These are phyloP conservation scores for Ceratobasidium sp. DNA, from an alignment of 1,284 basidiomycete species.

Conservation along the genomic window DNA sequence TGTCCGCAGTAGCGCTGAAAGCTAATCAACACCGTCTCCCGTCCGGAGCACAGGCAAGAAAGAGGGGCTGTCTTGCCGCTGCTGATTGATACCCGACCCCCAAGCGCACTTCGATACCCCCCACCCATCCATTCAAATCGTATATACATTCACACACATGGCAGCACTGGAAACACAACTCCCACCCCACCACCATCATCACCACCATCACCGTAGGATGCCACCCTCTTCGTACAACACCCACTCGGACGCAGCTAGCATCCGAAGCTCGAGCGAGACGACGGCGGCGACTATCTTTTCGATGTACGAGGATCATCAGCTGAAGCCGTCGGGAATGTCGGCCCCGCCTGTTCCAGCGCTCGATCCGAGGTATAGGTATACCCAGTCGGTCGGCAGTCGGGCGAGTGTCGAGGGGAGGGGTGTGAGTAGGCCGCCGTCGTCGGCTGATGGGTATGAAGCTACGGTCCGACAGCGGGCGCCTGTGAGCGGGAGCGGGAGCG, in stretches of 20 bases:
- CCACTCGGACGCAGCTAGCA: conserved; percentile 23
- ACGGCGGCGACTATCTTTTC: conserved; percentile 83
- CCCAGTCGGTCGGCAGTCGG: conserved; percentile 35
- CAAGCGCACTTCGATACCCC: not conserved
- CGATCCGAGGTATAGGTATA: conserved; percentile 42
- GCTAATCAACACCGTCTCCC: no score
- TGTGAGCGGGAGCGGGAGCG: not conserved
- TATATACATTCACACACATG: not conserved
- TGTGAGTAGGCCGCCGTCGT: not conserved
- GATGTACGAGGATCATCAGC: conserved; percentile 71
- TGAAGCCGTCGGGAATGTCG: not conserved
- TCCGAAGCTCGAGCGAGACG: conserved; percentile 61
- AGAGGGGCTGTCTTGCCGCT: not conserved
- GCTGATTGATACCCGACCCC: conserved; percentile 8
- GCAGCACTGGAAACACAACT: not conserved
- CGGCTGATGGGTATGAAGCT: not conserved
- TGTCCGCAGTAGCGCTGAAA: not conserved
- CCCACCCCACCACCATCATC: not conserved
- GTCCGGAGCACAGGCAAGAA: not conserved
- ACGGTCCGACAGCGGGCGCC: not conserved
- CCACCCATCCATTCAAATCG: not conserved
- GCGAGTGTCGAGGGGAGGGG: conserved; percentile 20
- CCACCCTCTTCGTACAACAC: conserved; percentile 11
- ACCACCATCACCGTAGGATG: not conserved
- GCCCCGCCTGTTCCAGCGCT: conserved; percentile 37